phyloP scores from a whole-genome alignment of 345 rosid genomes.

The Leavenworthia alabamica region DNA sequence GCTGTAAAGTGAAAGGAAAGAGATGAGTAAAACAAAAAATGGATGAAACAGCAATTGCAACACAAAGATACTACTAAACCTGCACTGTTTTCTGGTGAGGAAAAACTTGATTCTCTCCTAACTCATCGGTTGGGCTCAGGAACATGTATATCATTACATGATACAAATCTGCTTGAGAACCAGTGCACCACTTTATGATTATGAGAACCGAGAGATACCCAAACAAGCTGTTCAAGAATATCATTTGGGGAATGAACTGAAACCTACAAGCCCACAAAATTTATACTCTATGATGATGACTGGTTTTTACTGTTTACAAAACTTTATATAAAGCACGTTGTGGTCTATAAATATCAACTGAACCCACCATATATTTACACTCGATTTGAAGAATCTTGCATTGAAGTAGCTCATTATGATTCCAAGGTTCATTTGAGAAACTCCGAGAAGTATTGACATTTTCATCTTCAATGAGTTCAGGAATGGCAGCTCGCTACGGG shows the following conservation, averaged over 20 bases:
- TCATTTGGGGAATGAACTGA: conserved; percentile 88
- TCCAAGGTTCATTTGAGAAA: conserved; percentile 97
- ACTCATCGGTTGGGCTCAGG: conserved; percentile 82
- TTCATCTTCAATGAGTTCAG: conserved; percentile 97
- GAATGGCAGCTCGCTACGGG: conserved; percentile 85
- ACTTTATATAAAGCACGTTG: too few species aligned
- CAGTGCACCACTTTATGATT: conserved; percentile 83
- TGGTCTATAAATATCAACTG: not conserved
- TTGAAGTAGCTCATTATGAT: conserved; percentile 82
- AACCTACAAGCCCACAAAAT: conserved; percentile 85
- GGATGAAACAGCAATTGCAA: too few species aligned
- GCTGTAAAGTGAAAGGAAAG: conserved; percentile 38
- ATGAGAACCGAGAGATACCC: conserved; percentile 83
- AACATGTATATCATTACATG: conserved; percentile 96
- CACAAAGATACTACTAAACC: too few species aligned
- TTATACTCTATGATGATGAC: too few species aligned
- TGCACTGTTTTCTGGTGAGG: conserved; percentile 65
- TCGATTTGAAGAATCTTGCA: conserved; percentile 60
- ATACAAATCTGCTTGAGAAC: conserved; percentile 91
- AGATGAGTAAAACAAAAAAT: too few species aligned
- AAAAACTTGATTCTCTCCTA: conserved; percentile 88
- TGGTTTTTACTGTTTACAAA: too few species aligned
- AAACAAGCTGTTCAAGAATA: conserved; percentile 83
- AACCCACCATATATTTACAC: conserved; percentile 70
- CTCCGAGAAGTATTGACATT: conserved; percentile 97